A percentile compares a stretch with the other conserved stretches of the same genome.
Evolutionary conservation across 2,329 filamentous ascomycete species (phyloP).

Genomic region (Neonectria sp.): DNA sequence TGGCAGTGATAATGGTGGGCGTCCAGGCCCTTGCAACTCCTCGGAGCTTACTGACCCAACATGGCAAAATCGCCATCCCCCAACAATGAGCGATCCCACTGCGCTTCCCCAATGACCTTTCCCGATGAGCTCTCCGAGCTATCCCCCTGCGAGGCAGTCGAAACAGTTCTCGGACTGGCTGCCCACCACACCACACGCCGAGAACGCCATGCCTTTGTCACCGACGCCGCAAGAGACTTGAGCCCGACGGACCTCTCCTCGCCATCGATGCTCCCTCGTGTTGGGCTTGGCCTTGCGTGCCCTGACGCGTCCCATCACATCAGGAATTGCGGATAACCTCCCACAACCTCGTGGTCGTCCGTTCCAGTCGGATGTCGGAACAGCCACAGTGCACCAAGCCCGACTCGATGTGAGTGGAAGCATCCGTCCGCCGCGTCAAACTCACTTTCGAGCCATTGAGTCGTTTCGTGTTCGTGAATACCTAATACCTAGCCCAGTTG

Average conservation of each 20-base stretch:
- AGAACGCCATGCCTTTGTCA: neutral
- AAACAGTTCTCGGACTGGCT: neutral
- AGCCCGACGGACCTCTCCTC: neutral
- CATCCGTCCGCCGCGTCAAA: constrained; percentile 18
- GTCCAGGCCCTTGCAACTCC: constrained; percentile 15
- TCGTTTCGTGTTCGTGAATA: constrained; percentile 13
- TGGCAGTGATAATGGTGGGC: constrained; percentile 11
- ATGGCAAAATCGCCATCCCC: constrained; percentile 27
- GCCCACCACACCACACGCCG: neutral
- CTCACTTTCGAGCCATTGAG: constrained; percentile 4
- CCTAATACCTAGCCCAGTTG: too few species aligned
- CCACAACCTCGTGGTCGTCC: constrained; percentile 18
- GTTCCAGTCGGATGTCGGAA: constrained; percentile 7
- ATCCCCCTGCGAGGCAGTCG: neutral
- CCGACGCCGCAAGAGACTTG: too few species aligned
- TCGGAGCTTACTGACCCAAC: constrained; percentile 26
- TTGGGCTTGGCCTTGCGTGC: constrained; percentile 17
- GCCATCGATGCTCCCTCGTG: constrained; percentile 5
- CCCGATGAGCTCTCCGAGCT: neutral
- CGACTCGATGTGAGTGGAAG: constrained; percentile 14
- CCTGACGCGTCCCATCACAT: constrained; percentile 21
- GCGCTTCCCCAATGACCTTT: neutral
- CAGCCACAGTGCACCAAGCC: constrained; percentile 10
- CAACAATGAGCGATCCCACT: constrained; percentile 17
- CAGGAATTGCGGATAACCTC: constrained; percentile 18